Base-by-base conservation (phyloP, 2,329 filamentous ascomycete genomes). In the Aspergillus uvarum region DNA sequence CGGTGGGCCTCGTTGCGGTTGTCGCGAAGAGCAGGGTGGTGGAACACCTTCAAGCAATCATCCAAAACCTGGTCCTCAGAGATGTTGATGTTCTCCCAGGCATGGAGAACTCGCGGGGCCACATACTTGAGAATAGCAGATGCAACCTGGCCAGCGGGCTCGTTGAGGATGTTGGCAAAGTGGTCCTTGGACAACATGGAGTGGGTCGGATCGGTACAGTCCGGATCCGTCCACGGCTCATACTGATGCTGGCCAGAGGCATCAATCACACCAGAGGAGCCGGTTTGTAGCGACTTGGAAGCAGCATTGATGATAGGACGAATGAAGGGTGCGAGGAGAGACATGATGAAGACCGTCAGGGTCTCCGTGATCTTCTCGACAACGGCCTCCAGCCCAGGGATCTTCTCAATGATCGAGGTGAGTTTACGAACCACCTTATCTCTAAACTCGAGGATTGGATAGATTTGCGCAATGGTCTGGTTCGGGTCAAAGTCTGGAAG, bases 301-400 rank as follows among this genome's bases (percentile, higher is more conserved):
- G 94, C 92, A 56, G 90, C 86, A 55, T 89, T 89, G 75, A 99
- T 97, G 72, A 99, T 89, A 11, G 95, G 95, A 58, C 92, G 87
- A 63, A 99, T 85, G 75, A 96, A 98, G 0, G 95, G 95, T 0
- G 95, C 91, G 19, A 99, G 83, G 1, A 99, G 84, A 5, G 92
- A 93, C 63, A 99, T 84, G 54, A 99, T 86, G 73, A 98, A 98
- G 6, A 96, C 83, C 0, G 94, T 96, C 47, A 99, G 82, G 1
- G 90, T 94, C 79, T 99, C 95, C 58, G 90, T 91, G 69, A 99
- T 96, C 68, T 92, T 94, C 65, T 98, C 94, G 22, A 98, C 87
- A n/a, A 97, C 81, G 62, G 88, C 80, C 77, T 96, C 92, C 4
- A 99, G 82, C 0, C 94, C 94, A 0, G 95, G 95, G 44, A 99